Conservation (phyloP, 179 eudicot species). For the Monotropa hypopitys region DNA sequence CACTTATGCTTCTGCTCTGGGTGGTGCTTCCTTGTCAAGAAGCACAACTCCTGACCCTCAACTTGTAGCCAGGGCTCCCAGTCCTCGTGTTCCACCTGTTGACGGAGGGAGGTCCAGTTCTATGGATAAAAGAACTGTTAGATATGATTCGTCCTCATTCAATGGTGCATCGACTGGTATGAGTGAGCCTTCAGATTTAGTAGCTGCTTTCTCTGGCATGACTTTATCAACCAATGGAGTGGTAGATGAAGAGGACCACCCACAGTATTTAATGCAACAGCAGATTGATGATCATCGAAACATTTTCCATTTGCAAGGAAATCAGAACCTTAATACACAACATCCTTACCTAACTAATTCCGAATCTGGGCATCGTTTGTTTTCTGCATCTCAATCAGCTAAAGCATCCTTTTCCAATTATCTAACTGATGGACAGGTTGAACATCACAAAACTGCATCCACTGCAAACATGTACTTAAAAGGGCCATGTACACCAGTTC, state of each 20-base stretch:
- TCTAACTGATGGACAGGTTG: slow-evolving; percentile 24
- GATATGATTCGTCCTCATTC: slow-evolving; percentile 44
- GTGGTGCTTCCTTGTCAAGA: slow-evolving; percentile 66
- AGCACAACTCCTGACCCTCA: slow-evolving; percentile 81
- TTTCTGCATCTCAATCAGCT: not conserved
- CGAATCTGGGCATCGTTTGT: slow-evolving; percentile 32
- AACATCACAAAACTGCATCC: slow-evolving; percentile 30
- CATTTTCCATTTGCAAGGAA: slow-evolving; percentile 36
- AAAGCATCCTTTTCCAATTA: slow-evolving; percentile 21
- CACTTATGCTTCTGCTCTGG: slow-evolving; percentile 68
- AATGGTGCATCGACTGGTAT: slow-evolving; percentile 39
- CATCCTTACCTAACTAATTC: slow-evolving; percentile 37
- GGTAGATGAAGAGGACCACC: slow-evolving; percentile 30
- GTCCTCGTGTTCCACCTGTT: slow-evolving; percentile 87
- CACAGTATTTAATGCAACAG: slow-evolving; percentile 32
- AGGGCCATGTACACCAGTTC: slow-evolving; percentile 43
- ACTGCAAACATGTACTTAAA: slow-evolving; percentile 42
- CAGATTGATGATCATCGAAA: slow-evolving; percentile 40
- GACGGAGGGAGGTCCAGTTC: slow-evolving; percentile 60
- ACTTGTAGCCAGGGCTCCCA: slow-evolving; percentile 50
- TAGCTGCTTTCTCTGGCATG: slow-evolving; percentile 70
- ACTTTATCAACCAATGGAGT: slow-evolving; percentile 63
- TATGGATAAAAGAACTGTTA: slow-evolving; percentile 45
- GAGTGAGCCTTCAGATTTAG: slow-evolving; percentile 48
- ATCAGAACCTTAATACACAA: slow-evolving; percentile 29